A percentile compares a stretch with the other conserved stretches of the same genome.
Evolutionary conservation across 352 stramenopile species (phyloP).

Genomic region (Phytopythium boreale): DNA sequence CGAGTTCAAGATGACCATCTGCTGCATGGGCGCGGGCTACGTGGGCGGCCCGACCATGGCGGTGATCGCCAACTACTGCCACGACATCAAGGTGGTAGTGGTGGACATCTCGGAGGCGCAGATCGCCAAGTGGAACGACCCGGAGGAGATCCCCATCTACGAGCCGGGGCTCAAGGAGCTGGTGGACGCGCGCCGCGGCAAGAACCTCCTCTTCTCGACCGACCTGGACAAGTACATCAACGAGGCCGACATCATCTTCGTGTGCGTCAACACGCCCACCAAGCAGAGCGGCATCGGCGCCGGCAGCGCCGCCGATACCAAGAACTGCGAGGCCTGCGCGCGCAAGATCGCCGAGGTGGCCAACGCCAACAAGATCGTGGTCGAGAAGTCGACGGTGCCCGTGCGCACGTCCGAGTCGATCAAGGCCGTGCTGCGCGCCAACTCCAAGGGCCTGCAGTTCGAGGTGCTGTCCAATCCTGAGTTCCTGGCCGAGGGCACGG

Average conservation of each 20-base stretch:
- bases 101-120: constrained; percentile 95
- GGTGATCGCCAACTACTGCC: constrained; percentile 97
- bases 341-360: constrained; percentile 97
- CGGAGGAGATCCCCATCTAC: constrained; percentile 97
- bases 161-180: constrained; percentile 97
- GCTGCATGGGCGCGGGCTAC: constrained; percentile 98
- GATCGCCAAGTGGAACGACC: constrained; percentile 98
- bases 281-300: constrained; percentile 97
- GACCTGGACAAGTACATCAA: constrained; percentile 97
- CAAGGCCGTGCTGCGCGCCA: constrained; percentile 92
- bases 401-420: constrained; percentile 98
- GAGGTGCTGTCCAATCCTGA: constrained; percentile 99
- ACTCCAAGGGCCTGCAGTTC: constrained; percentile 93
- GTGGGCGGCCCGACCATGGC: constrained; percentile 99
- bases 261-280: constrained; percentile 99
- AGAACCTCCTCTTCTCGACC: constrained; percentile 99
- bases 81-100: constrained; percentile 97
- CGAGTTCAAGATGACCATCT: constrained; percentile 88
- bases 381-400: constrained; percentile 99
- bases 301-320: constrained; percentile 97
- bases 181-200: constrained; percentile 89
- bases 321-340: constrained; percentile 98
- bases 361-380: constrained; percentile 96
- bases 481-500: constrained; percentile 99
- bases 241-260: constrained; percentile 98